These are phyloP conservation scores for Colletotrichum sp. DNA, from an alignment of 2,329 filamentous ascomycete species.

Conservation along the genomic window DNA sequence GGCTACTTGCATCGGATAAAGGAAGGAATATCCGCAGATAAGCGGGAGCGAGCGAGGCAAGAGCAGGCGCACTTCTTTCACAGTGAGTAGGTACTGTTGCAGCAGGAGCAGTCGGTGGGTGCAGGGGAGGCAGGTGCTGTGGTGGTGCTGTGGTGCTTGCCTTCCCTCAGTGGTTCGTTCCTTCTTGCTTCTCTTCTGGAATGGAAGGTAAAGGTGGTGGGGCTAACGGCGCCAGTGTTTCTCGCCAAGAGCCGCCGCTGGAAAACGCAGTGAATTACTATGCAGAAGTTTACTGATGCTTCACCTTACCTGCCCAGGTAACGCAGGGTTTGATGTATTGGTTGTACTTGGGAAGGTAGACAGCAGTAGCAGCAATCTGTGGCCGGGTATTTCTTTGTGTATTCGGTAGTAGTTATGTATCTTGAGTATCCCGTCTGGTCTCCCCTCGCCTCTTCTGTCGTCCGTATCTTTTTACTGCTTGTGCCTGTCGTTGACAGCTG, in stretches of 20 bases:
- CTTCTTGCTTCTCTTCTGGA: conserved; percentile 20
- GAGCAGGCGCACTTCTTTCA: background rate
- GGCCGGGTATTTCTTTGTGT: background rate
- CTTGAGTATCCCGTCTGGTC: background rate
- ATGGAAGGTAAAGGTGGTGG: background rate
- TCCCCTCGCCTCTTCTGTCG: background rate
- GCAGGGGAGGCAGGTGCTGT: background rate
- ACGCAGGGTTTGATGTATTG: background rate
- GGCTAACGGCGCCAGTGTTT: background rate
- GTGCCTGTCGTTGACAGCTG: background rate
- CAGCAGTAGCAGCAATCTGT: background rate
- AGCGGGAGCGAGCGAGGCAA: background rate
- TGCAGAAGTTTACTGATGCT: background rate
- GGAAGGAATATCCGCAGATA: background rate
- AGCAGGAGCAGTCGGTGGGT: background rate
- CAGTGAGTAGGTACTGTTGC: background rate
- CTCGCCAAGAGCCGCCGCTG: conserved; percentile 9
- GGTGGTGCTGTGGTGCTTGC: background rate
- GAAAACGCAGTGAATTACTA: background rate
- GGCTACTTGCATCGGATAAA: background rate
- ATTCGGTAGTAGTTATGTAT: background rate
- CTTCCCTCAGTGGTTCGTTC: conserved; percentile 6
- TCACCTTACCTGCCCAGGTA: background rate
- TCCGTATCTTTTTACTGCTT: background rate
- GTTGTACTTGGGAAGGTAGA: background rate